phyloP scores from a whole-genome alignment of 108 stramenopile genomes.

The Chaetoceros muelleri region DNA sequence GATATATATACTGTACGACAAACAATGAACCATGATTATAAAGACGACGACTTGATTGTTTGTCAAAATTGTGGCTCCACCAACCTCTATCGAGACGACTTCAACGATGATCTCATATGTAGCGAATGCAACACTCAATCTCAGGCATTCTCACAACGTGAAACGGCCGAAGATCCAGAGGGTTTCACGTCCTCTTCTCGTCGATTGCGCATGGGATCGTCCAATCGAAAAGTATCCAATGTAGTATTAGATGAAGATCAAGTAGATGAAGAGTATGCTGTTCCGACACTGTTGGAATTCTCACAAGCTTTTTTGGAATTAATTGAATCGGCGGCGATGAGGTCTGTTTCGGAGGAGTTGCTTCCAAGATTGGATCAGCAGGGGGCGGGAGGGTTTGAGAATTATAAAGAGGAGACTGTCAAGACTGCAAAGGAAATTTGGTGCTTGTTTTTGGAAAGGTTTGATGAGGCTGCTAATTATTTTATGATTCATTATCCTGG shows the following conservation, averaged over 20 bases:
- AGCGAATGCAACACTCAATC: background rate
- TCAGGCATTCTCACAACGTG: background rate
- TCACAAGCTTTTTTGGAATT: background rate
- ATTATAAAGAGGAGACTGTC: background rate
- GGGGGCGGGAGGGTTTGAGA: background rate
- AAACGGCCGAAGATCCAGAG: background rate
- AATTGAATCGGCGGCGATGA: background rate
- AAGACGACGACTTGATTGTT: background rate
- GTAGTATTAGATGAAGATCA: background rate
- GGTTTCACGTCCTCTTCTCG: background rate
- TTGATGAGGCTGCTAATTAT: background rate
- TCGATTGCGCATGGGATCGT: too few relatives aligned
- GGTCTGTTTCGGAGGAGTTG: background rate
- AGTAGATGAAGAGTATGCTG: background rate
- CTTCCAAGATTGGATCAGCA: background rate
- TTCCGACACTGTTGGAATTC: background rate
- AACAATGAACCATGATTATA: background rate
- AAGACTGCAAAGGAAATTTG: background rate
- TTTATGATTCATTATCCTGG: background rate
- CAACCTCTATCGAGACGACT: background rate
- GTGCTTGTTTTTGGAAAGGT: background rate
- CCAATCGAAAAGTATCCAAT: background rate
- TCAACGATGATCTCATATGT: background rate
- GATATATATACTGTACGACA: too few relatives aligned
- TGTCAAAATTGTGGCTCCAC: background rate